Percentiles rank a stretch among this genome's conserved stretches.
Conservation (phyloP, 2,329 filamentous ascomycete genomes). For the Colletotrichum acutatum region DNA sequence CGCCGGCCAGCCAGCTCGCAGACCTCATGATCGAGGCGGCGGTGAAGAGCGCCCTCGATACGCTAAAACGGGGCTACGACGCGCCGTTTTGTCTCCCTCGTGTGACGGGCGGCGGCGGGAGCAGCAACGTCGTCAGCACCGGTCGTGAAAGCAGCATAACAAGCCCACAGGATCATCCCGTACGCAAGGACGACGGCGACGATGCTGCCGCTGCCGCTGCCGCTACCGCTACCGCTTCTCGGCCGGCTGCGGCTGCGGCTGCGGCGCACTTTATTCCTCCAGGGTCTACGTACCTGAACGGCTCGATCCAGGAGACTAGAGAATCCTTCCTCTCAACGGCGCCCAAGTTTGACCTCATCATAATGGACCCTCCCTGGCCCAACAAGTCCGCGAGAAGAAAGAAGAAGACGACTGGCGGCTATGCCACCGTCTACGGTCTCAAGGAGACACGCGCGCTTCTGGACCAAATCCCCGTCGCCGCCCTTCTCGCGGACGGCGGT, state of each 20-base stretch:
- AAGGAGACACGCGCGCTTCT: constrained; percentile 62
- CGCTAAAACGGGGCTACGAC: constrained; percentile 45
- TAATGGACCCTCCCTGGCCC: constrained; percentile 85
- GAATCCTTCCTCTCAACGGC: constrained; percentile 53
- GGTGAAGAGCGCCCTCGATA: constrained; percentile 55
- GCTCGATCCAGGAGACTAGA: constrained; percentile 56
- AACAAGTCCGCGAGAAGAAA: constrained; percentile 78
- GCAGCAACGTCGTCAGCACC: not conserved
- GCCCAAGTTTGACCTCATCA: constrained; percentile 72
- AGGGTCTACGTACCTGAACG: constrained; percentile 57
- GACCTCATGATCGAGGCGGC: constrained; percentile 64
- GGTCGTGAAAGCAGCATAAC: not conserved
- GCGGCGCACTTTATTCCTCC: constrained; percentile 50
- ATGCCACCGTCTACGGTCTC: constrained; percentile 58
- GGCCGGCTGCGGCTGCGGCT: not conserved
- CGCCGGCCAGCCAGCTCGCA: constrained; percentile 60
- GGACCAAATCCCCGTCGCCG: constrained; percentile 65
- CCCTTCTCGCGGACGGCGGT: constrained; percentile 62
- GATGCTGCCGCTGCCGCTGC: not conserved
- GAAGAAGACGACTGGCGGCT: constrained; percentile 64
- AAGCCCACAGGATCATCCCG: constrained; percentile 1
- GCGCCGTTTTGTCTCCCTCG: constrained; percentile 63
- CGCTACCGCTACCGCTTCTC: too few relatives aligned
- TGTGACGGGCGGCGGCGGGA: constrained; percentile 35
- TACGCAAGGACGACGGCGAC: not conserved